A percentile compares a stretch with the other conserved stretches of the same genome.
Conservation (phyloP, 352 stramenopile genomes). For the Phytophthora ohioensis region DNA sequence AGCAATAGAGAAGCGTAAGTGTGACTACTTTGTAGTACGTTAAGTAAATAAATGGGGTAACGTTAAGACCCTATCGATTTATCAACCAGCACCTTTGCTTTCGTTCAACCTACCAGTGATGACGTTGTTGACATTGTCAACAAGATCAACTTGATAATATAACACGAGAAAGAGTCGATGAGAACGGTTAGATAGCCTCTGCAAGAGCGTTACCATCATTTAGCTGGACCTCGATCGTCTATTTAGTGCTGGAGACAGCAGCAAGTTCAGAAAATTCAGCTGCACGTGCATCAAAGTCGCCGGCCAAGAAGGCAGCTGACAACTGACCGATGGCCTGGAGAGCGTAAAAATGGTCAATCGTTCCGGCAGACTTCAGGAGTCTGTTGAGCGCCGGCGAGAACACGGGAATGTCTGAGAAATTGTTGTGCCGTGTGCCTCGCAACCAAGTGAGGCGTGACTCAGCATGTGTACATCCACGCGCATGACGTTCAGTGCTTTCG, state of each 20-base stretch:
- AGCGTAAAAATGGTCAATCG: constrained; percentile 55
- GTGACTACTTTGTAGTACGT: constrained; percentile 36
- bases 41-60: constrained; percentile 31
- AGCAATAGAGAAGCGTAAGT: constrained; percentile 33
- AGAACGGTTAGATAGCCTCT: too few relatives aligned
- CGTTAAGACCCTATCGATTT: background rate
- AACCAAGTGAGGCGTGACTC: constrained; percentile 52
- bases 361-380: constrained; percentile 55
- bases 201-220: background rate
- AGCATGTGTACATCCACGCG: constrained; percentile 44
- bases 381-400: constrained; percentile 70
- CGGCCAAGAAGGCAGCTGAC: constrained; percentile 58
- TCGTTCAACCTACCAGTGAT: background rate
- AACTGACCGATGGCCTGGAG: constrained; percentile 54
- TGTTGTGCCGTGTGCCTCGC: constrained; percentile 65
- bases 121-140: too few relatives aligned
- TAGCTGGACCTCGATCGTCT: constrained; percentile 10
- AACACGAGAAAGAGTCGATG: too few relatives aligned
- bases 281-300: constrained; percentile 39
- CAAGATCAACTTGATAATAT: too few relatives aligned
- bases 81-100: background rate
- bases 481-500: constrained; percentile 51
- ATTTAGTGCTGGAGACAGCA: constrained; percentile 18
- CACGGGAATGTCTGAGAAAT: constrained; percentile 74
- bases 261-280: constrained; percentile 50